Percentiles rank a stretch among this genome's conserved stretches.
Evolutionary conservation across 164 flowering plant genomes (phyloP).

Genomic region (Nymphaea thermarum): DNA sequence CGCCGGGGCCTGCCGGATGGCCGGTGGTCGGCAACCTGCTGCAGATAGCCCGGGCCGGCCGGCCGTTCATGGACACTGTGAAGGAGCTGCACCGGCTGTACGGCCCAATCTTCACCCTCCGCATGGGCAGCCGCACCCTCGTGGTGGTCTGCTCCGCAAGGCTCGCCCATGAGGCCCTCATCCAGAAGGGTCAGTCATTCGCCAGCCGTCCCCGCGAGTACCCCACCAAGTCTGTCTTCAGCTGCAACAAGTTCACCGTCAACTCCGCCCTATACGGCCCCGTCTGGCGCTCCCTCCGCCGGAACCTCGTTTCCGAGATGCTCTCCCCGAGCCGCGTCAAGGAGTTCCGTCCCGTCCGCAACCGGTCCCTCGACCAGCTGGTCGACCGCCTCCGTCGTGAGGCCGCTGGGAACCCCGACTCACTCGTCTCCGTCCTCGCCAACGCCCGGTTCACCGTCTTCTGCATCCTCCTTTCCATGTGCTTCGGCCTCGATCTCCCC

Average conservation of each 20-base stretch:
- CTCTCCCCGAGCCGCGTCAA: constrained; percentile 42
- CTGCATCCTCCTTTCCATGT: constrained; percentile 71
- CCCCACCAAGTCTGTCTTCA: constrained; percentile 70
- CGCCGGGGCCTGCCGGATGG: constrained; percentile 90
- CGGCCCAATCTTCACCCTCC: constrained; percentile 70
- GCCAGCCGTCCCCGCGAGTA: constrained; percentile 71
- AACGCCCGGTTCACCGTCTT: constrained; percentile 77
- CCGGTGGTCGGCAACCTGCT: constrained; percentile 89
- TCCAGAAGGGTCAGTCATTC: constrained; percentile 47
- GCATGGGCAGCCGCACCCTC: constrained; percentile 75
- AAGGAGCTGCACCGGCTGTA: constrained; percentile 31
- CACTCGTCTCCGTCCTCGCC: constrained; percentile 59
- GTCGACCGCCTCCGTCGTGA: constrained; percentile 34
- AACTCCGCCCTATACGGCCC: constrained; percentile 81
- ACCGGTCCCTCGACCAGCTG: constrained; percentile 56
- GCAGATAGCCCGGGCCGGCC: constrained; percentile 73
- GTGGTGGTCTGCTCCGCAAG: constrained; percentile 45
- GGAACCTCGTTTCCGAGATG: constrained; percentile 89
- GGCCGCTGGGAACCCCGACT: constrained; percentile 29
- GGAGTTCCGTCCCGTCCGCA: constrained; percentile 38
- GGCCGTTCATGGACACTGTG: constrained; percentile 53
- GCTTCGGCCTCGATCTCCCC: constrained; percentile 80
- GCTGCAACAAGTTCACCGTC: constrained; percentile 80
- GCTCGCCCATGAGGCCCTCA: constrained; percentile 57
- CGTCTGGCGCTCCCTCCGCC: constrained; percentile 75